Conservation (phyloP, 805 yeast genomes). For the Phaffomyces thermotolerans region DNA sequence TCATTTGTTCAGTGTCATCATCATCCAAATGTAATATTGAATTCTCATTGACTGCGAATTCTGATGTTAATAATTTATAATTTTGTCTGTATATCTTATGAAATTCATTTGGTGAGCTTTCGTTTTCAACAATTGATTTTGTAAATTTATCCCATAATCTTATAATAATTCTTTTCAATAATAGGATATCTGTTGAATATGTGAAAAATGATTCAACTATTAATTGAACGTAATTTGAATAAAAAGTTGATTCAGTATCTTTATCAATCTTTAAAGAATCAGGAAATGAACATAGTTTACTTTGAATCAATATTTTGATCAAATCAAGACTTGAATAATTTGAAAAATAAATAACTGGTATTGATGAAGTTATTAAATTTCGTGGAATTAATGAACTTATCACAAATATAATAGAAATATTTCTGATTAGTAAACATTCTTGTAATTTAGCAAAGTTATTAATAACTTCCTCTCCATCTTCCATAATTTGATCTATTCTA, state of each 20-base stretch:
- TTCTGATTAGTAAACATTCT: conserved; percentile 12
- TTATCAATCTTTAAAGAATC: background rate
- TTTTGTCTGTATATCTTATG: conserved; percentile 24
- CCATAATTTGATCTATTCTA: conserved; percentile 20
- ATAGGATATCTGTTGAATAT: conserved; percentile 17
- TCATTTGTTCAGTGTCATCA: conserved; percentile 9
- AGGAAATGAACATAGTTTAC: conserved; percentile 10
- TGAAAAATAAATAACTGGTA: conserved; percentile 15
- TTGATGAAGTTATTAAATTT: conserved; percentile 12
- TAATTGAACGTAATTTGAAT: conserved; percentile 18
- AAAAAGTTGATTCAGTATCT: conserved; percentile 9
- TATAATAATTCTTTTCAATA: conserved; percentile 12
- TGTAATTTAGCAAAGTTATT: conserved; percentile 15
- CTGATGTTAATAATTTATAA: conserved; percentile 26
- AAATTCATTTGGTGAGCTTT: conserved; percentile 13
- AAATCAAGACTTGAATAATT: conserved; percentile 14
- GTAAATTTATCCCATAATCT: conserved; percentile 20
- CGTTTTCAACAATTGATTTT: conserved; percentile 12
- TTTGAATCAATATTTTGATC: conserved; percentile 5
- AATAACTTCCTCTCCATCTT: conserved; percentile 14
- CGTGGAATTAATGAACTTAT: conserved; percentile 12
- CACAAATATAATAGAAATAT: conserved; percentile 17
- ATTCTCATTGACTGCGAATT: conserved; percentile 22
- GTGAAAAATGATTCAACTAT: conserved; percentile 20
- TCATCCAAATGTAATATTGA: conserved; percentile 1